Conservation (phyloP, 2,329 filamentous ascomycete species). For the Colletotrichum karsti region DNA sequence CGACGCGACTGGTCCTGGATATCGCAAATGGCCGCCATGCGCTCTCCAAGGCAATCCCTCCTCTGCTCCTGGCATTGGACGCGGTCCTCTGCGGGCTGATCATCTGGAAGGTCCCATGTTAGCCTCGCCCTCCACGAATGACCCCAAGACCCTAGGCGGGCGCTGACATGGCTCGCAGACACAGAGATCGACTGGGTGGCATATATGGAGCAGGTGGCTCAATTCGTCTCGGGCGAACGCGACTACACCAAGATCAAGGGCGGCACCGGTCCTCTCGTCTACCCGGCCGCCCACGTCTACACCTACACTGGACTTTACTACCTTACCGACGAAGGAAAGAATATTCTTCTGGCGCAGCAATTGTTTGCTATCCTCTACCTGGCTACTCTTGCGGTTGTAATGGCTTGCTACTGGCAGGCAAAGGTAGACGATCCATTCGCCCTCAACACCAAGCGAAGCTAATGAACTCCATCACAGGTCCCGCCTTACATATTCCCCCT, state of each 20-base stretch:
- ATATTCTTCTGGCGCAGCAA: constrained; percentile 84
- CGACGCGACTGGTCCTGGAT: constrained; percentile 43
- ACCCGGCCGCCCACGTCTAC: constrained; percentile 94
- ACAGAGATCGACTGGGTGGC: constrained; percentile 98
- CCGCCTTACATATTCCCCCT: constrained; percentile 90
- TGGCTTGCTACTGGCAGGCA: constrained; percentile 82
- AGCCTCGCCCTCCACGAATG: constrained; percentile 41
- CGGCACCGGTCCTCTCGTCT: constrained; percentile 91
- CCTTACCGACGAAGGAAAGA: constrained; percentile 77
- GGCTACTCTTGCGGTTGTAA: constrained; percentile 76
- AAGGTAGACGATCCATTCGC: constrained; percentile 56
- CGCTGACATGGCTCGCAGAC: constrained; percentile 56
- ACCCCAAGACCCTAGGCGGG: neutral
- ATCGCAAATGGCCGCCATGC: constrained; percentile 57
- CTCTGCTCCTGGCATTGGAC: constrained; percentile 75
- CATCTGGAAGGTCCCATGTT: constrained; percentile 86
- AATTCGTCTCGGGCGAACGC: constrained; percentile 84
- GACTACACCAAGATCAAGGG: constrained; percentile 89
- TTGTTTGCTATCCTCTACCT: constrained; percentile 86
- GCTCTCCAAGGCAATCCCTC: constrained; percentile 60
- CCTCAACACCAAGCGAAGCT: neutral
- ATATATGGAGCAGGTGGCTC: constrained; percentile 92
- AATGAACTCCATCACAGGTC: constrained; percentile 55
- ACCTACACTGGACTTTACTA: constrained; percentile 84
- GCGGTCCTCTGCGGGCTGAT: constrained; percentile 76